Evolutionary conservation across 306 rosid species (phyloP), one percentile per base, ranked within the genome.

Genomic region (Vicia faba): DNA sequence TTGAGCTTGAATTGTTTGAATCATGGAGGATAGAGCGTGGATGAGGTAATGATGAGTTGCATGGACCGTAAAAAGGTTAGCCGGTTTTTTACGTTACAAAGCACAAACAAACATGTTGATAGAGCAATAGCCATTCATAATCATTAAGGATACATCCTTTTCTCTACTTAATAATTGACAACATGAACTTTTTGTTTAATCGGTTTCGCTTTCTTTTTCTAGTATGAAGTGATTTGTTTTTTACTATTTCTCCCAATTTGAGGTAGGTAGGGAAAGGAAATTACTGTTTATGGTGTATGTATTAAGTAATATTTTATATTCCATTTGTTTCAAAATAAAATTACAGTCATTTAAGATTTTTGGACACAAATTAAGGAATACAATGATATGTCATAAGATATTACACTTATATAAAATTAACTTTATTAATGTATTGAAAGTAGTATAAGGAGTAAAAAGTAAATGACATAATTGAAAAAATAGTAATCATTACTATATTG

Each of bases 21-120:
- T 74, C 5, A 59, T 40, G 44, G 50, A 69, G 39, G 38, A 75
- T 50, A 45, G 70, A 43, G 9, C 15, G n/a, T 55, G 33, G 33
- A 73, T 79, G 74, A 64, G 58, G 76, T 73, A 79, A 82, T 80
- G 71, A 82, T 84, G 76, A 31, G 54, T 75, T 75, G 73, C 74
- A 72, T 79, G 73, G 49, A 73, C 68, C 36, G 64, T 70, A 67
- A 80, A 78, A 57, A 49, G 60, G 58, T 43, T 51, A 41, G 77
- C 61, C 72, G 49, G 12, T 18, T 45, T 79, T 79, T 77, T 80
- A 74, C 70, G 69, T 73, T 81, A 61, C 71, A 71, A 33, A 70
- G 68, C 90, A 66, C 83, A 81, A 83, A 86, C 85, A 84, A 83
- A 80, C 76, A 84, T 77, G 92, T 75, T 71, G 83, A 83, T 75